Evolutionary conservation across 1,284 basidiomycete species (phyloP).

Genomic region (Irpex lacteus): DNA sequence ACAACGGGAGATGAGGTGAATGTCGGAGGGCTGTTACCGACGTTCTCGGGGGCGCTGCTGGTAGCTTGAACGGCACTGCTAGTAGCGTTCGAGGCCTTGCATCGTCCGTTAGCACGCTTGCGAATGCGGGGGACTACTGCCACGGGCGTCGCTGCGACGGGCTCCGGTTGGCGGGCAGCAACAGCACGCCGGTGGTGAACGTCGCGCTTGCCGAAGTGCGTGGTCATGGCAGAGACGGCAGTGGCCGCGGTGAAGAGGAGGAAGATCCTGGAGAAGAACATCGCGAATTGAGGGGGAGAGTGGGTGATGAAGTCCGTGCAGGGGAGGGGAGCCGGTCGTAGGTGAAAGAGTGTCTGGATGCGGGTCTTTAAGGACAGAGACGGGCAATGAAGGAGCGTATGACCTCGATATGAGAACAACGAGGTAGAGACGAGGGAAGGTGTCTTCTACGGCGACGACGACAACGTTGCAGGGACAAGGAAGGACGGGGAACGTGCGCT

Average conservation of each 20-base stretch:
- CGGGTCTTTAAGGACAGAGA: constrained; percentile 3
- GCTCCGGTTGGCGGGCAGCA: constrained; percentile 36
- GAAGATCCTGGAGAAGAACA: constrained; percentile 37
- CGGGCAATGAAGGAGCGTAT: background rate
- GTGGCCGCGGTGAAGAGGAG: constrained; percentile 43
- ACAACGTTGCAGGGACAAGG: constrained; percentile 9
- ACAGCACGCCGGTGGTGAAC: constrained; percentile 30
- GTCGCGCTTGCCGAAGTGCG: constrained; percentile 40
- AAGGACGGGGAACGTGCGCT: background rate
- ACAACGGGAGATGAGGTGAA: constrained; percentile 20
- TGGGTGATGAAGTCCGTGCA: background rate
- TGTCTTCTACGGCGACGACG: constrained; percentile 6
- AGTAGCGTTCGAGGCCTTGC: constrained; percentile 22
- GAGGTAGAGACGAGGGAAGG: background rate
- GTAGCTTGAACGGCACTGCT: constrained; percentile 3
- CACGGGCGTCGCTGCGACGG: constrained; percentile 19
- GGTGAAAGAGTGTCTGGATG: constrained; percentile 6
- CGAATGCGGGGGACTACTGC: constrained; percentile 23
- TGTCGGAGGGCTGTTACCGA: constrained; percentile 16
- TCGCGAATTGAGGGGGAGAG: constrained; percentile 1
- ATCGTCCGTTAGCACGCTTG: constrained; percentile 20
- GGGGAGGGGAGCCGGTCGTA: background rate
- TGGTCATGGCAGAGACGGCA: constrained; percentile 42
- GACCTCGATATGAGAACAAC: constrained; percentile 5
- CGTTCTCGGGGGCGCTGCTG: constrained; percentile 20